Conservation (phyloP, 2,329 filamentous ascomycete genomes). For the Cercospora sp. region DNA sequence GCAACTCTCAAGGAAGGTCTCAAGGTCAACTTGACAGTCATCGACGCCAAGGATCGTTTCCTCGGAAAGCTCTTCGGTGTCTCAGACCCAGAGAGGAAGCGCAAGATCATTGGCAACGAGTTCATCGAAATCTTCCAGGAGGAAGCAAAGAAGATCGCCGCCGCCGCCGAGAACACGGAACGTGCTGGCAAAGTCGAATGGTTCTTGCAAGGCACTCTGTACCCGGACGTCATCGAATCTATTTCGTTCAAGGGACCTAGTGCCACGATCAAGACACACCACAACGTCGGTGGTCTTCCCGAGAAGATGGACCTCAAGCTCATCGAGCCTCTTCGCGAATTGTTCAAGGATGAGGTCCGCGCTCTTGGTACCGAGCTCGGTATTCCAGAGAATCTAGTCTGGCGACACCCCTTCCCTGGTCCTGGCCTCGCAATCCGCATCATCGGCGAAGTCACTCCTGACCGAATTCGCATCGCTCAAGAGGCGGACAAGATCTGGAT, state of each 20-base stretch:
- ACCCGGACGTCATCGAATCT: conserved; percentile 71
- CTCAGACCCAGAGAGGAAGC: conserved; percentile 76
- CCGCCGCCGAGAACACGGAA: conserved; percentile 64
- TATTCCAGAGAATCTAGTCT: conserved; percentile 73
- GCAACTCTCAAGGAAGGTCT: conserved; percentile 75
- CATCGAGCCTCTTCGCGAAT: conserved; percentile 75
- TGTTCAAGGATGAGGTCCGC: conserved; percentile 84
- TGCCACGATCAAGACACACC: conserved; percentile 72
- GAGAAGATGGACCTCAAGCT: conserved; percentile 65
- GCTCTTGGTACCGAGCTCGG: conserved; percentile 68
- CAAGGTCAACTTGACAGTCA: conserved; percentile 85
- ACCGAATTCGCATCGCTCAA: conserved; percentile 76
- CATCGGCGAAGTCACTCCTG: conserved; percentile 78
- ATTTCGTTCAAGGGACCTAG: conserved; percentile 73
- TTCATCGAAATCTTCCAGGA: conserved; percentile 84
- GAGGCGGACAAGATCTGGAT: conserved; percentile 79
- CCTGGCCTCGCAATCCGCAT: conserved; percentile 77
- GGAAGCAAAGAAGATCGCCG: conserved; percentile 73
- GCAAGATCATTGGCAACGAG: conserved; percentile 83
- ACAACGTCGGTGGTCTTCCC: conserved; percentile 71
- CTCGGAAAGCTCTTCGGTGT: conserved; percentile 74
- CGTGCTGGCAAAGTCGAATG: conserved; percentile 77
- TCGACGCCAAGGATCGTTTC: conserved; percentile 77
- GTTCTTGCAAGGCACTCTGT: conserved; percentile 85
- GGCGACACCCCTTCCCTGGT: conserved; percentile 76